Base-by-base conservation (phyloP, 2,329 filamentous ascomycete species). In the Magnaporthales sp. region DNA sequence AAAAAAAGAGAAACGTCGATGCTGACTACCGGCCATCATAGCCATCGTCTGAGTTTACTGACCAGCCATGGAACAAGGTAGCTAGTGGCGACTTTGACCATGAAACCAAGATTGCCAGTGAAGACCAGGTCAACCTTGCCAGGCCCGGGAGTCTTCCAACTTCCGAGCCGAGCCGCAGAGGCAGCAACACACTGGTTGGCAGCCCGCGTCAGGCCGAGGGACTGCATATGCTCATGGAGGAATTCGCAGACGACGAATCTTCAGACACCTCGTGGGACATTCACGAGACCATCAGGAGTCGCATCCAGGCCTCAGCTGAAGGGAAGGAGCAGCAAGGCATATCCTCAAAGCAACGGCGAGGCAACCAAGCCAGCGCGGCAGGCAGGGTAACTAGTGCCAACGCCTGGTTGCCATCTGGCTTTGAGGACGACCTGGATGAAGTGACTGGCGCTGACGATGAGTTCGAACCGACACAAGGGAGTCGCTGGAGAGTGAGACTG, bases 401-500 rank as follows among this genome's bases (percentile, higher is more conserved):
- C 62, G 32, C 62, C 30, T 27, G 62, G 32, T n/a, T 66, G 51
- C 64, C 64, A 7, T n/a, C 58, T 15, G 29, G 64, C 54, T 66
- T 66, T 19, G 64, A 56, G 4, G 64, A 66, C 54, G 64, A 66
- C 54, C 54, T 66, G 29, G 64, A 66, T 54, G 64, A 66, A 56
- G 27, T n/a, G 19, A 60, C 64, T 8, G 51, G 29, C 15, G 56
- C 64, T n/a, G 64, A 66, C 29, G 64, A 61, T 8, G 64, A 66
- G 26, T 27, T 60, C 29, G 54, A 54, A 19, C 27, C 56, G 29
- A 32, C 30, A n/a, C 51, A 54, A 11, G 51, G 64, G n/a, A 22
- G 54, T 10, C 54, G 54, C 22, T 60, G 54, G 54, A 9, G 89
- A 54, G 91, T 97, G 72, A 88, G 91, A 69, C 97, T 92, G 83